Evolutionary conservation across 2,329 filamentous ascomycete genomes (phyloP), one percentile per base, ranked within the genome.

Genomic region (Ploettnerulaceae sp.): DNA sequence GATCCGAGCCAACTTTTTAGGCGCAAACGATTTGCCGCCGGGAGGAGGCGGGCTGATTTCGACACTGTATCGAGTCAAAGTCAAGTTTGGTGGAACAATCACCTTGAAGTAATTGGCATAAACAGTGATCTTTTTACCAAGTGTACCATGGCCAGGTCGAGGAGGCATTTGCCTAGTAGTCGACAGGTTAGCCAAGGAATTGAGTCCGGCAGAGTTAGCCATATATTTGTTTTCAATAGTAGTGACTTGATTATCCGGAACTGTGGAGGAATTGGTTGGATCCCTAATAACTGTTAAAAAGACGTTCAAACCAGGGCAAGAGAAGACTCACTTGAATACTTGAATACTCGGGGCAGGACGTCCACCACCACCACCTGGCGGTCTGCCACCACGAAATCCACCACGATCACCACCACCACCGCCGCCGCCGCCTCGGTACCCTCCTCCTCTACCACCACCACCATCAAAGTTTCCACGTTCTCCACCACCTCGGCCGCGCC

Each of bases 51-150:
- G 59, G 4, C 24, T 38, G 18, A 64, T 45, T 15, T 57, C 56
- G 12, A 65, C 55, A 20, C 54, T 58, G 49, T 64, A 64, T 25
- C 61, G 44, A 17, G 57, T 57, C 4, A 64, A 39, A 9, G 31
- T 43, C 14, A 64, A 41, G 9, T 54, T 45, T 1, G 47, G 37
- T 1, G 51, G 56, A n/a, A 55, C 50, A 2, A 35, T 46, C 2
- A 60, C 26, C 33, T 60, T 53, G 43, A 62, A 61, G 20, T 62
- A 64, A 31, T 65, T 65, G 24, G 62, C 58, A 40, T 59, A 64
- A 0, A 65, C 54, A 1, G 48, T 34, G 37, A 64, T 49, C 7
- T 49, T 45, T 32, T 46, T 52, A 3, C 63, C 63, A 12, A 51
- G 46, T 2, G 57, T 61, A 1, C 62, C 62, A 46, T 61, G 56